A percentile compares a stretch with the other conserved stretches of the same genome.
Conservation (phyloP, 805 yeast species). For the Saccharomycopsis sp. region DNA sequence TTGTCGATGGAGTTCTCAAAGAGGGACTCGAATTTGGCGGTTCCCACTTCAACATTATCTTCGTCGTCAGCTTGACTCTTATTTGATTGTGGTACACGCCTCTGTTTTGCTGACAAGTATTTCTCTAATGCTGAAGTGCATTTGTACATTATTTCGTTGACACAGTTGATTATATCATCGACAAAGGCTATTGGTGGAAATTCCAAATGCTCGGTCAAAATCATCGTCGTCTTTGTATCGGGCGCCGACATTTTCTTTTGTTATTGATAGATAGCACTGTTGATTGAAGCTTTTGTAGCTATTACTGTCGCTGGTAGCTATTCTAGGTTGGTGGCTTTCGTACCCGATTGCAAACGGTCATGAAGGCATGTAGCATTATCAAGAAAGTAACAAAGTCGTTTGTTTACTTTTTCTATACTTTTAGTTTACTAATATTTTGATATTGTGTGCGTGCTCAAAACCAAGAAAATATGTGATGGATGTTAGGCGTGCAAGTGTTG, state of each 20-base stretch:
- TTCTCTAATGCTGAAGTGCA: conserved; percentile 75
- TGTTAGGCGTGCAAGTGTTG: no score
- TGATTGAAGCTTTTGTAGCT: no score
- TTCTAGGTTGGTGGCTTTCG: no score
- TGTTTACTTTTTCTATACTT: neutral
- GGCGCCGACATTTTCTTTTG: conserved; percentile 30
- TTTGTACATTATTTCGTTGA: conserved; percentile 74
- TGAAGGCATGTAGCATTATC: no score
- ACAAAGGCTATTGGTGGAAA: conserved; percentile 75
- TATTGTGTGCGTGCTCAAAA: neutral
- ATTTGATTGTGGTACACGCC: conserved; percentile 18
- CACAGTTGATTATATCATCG: conserved; percentile 84
- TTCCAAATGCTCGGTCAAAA: conserved; percentile 81
- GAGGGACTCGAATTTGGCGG: conserved; percentile 71
- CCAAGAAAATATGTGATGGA: no score
- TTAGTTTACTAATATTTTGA: neutral
- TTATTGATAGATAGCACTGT: neutral
- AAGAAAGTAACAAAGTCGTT: neutral
- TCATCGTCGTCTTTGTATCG: conserved; percentile 35
- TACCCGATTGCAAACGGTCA: no score
- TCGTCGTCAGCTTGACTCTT: conserved; percentile 28
- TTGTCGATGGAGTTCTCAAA: conserved; percentile 70
- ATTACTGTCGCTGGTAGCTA: neutral
- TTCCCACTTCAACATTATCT: conserved; percentile 65
- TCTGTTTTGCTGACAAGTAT: conserved; percentile 37